Evolutionary conservation across 2,329 filamentous ascomycete genomes (phyloP).

Genomic region (Colletotrichum karsti): DNA sequence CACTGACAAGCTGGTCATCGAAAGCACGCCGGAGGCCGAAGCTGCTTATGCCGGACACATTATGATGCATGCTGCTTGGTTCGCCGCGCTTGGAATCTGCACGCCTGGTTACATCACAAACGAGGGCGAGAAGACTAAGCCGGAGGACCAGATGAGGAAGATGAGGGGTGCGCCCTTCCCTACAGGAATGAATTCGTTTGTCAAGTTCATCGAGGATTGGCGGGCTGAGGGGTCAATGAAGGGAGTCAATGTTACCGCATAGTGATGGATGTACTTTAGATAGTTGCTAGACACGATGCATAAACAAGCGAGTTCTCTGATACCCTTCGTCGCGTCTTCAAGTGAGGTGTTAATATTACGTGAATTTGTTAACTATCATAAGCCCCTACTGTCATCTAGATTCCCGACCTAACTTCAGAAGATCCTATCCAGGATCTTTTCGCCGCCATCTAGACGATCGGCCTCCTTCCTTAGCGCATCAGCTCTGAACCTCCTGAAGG

Average conservation of each 20-base stretch:
- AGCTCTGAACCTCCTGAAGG: slow-evolving; percentile 69
- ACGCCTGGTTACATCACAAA: slow-evolving; percentile 63
- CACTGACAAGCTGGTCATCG: slow-evolving; percentile 40
- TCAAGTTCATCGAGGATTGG: slow-evolving; percentile 38
- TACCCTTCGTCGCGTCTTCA: neutral
- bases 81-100: slow-evolving; percentile 53
- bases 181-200: slow-evolving; percentile 41
- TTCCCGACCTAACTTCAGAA: neutral
- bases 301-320: neutral
- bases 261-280: neutral
- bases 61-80: slow-evolving; percentile 47
- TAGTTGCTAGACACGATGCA: neutral
- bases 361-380: no score
- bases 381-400: no score
- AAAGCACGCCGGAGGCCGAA: slow-evolving; percentile 54
- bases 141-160: slow-evolving; percentile 40
- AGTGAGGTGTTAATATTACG: no score
- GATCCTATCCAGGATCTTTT: slow-evolving; percentile 22
- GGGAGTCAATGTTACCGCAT: slow-evolving; percentile 18
- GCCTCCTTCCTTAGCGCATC: slow-evolving; percentile 71
- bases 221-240: slow-evolving; percentile 38
- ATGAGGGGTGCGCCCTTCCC: slow-evolving; percentile 39
- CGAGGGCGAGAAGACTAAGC: slow-evolving; percentile 46
- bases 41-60: slow-evolving; percentile 54
- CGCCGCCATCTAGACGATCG: slow-evolving; percentile 55